Conservation (phyloP, 2,329 filamentous ascomycete species). For the Colletotrichum plurivorum region DNA sequence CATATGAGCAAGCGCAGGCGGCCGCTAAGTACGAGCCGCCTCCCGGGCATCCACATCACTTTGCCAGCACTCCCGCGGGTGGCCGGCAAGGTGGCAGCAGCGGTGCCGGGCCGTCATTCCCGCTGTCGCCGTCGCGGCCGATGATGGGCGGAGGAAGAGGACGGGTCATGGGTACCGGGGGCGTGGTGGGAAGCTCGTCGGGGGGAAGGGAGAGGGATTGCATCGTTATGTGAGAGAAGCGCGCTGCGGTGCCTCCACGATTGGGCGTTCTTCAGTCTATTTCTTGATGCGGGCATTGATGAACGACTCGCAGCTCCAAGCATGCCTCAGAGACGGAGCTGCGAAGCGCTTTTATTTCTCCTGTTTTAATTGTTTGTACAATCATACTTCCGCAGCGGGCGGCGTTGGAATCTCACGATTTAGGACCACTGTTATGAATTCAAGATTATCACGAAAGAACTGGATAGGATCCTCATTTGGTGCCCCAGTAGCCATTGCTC, state of each 20-base stretch:
- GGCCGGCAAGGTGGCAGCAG: conserved; percentile 29
- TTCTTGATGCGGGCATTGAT: background rate
- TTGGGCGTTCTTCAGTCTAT: conserved; percentile 21
- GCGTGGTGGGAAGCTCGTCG: conserved; percentile 29
- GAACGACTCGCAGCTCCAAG: background rate
- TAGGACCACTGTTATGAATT: conserved; percentile 19
- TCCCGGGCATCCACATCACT: conserved; percentile 64
- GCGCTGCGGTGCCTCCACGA: conserved; percentile 10
- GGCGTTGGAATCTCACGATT: conserved; percentile 30
- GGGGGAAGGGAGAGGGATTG: conserved; percentile 55
- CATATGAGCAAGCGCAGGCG: conserved; percentile 70
- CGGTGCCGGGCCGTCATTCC: conserved; percentile 30
- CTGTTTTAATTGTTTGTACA: conserved; percentile 1
- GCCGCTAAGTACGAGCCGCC: conserved; percentile 67
- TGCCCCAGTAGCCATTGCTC: too few species aligned
- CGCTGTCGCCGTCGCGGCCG: conserved; percentile 24
- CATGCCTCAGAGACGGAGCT: background rate
- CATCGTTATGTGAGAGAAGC: conserved; percentile 60
- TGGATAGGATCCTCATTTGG: too few species aligned
- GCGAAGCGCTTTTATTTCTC: background rate
- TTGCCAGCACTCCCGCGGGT: conserved; percentile 54
- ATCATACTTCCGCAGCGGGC: conserved; percentile 15
- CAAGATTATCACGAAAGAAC: conserved; percentile 20
- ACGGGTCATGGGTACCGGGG: conserved; percentile 31
- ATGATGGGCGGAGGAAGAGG: conserved; percentile 35